Evolutionary conservation across 177 flowering plant species (phyloP), one percentile per base, ranked within the genome.

Genomic region (Vitis hybrid): DNA sequence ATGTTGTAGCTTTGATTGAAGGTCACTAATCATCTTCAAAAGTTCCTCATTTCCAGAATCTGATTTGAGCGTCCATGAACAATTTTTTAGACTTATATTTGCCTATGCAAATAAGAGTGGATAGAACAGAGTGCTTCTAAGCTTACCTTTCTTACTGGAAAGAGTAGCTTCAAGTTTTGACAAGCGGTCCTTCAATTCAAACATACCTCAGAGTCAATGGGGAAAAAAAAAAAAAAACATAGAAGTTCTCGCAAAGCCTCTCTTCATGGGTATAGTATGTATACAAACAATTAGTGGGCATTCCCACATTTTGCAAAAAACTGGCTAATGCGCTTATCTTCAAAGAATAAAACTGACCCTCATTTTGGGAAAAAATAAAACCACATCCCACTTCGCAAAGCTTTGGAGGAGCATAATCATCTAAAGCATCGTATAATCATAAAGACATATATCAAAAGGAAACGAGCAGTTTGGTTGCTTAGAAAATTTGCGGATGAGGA

Each of bases 141-240:
- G 65, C 73, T 30, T 58, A 86, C 93, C 86, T 69, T 76, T 78
- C 67, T 78, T 85, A 60, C 57, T 71, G 12, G 74, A 74, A 67
- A 80, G 11, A 35, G 81, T 74, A 72, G 81, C 82, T 81, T 87
- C 93, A 64, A 89, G 87, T 75, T 81, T 85, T 24, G 80, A 71
- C 72, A 89, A 67, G 1, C 93, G 88, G 15, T 80, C 85, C 93
- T 89, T 41, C 62, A 70, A 64, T 18, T 48, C 14, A 71, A 69
- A 66, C 4, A 67, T 10, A 62, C 4, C 61, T 41, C 56, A 59
- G 7, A 27, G 21, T 6, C 5, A 15, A 48, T 21, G 17, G 9
- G 9, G 18, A 18, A 58, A 32, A 8, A 41, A 15, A 13, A 18
- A 67, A 18, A 41, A 14, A 57, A 17, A 9, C 24, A 57, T 18